Conservation (phyloP, 352 stramenopile species). For the Phytopythium sindhum region DNA sequence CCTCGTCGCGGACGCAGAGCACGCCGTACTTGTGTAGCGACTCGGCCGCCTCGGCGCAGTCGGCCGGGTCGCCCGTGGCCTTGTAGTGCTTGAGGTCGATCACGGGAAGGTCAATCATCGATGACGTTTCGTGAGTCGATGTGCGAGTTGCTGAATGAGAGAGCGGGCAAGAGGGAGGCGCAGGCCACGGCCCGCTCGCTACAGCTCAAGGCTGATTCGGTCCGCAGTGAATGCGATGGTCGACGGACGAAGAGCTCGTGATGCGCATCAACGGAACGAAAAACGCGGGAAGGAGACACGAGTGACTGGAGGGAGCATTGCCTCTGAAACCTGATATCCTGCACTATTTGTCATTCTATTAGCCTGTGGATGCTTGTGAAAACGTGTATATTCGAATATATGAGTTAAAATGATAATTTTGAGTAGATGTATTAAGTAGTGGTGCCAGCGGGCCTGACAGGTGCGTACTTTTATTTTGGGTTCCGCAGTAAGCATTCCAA, state of each 20-base stretch:
- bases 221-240: constrained; percentile 2
- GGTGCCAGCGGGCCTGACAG: background rate
- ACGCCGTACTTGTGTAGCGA: constrained; percentile 86
- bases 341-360: too few relatives aligned
- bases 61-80: constrained; percentile 50
- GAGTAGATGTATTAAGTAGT: background rate
- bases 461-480: background rate
- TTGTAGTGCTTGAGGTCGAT: constrained; percentile 85
- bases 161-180: background rate
- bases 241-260: background rate
- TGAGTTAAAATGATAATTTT: too few relatives aligned
- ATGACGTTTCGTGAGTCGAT: background rate
- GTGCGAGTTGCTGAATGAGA: constrained; percentile 1
- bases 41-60: constrained; percentile 75
- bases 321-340: too few relatives aligned
- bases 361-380: too few relatives aligned
- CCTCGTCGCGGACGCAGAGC: constrained; percentile 77
- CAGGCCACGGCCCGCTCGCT: too few relatives aligned
- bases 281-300: background rate
- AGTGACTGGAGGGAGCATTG: too few relatives aligned
- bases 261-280: background rate
- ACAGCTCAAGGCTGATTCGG: too few relatives aligned
- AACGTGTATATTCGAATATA: too few relatives aligned
- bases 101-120: constrained; percentile 76
- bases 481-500: background rate